Base-by-base conservation (phyloP, 164 flowering plant genomes). In the Piper longum region DNA sequence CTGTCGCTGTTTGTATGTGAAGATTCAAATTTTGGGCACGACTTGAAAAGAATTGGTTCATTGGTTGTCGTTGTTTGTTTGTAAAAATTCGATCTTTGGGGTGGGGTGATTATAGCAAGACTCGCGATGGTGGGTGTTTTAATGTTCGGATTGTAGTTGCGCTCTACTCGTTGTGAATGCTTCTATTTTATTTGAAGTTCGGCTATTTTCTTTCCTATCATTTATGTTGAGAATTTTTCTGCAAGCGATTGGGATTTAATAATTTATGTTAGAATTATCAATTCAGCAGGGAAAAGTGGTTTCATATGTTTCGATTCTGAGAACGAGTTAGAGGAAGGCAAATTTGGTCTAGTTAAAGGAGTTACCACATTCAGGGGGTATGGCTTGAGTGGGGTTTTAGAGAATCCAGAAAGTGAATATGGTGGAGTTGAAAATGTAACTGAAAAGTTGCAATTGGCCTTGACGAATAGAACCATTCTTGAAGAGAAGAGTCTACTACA, bases 281-380 rank as follows among this genome's bases (percentile, higher is more conserved):
- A 18, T 39, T 17, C 18, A 3, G 40, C 76, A 79, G 86, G 80
- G 52, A 67, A 68, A 57, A 71, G 66, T 60, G 74, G 84, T 60
- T 57, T 79, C 67, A 81, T 88, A 68, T 72, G 73, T 62, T 73
- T 85, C 75, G 95, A 79, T 64, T 88, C 89, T 12, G 96, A 85
- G 57, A 73, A 75, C 58, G 95, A 84, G 66, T 74, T 80, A 44
- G 86, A 80, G 67, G 55, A 71, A 62, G 69, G 69, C 39, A 39
- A 42, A 60, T 64, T 59, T 39, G 67, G 39, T 16, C 62, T 41
- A 57, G 61, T 74, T 67, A 72, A 64, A 62, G 71, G 63, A 44
- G 78, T 68, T 60, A 43, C 67, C 43, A 18, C 44, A 11, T 36
- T 26, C 60, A 6, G 41, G 41, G 16, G 41, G 26, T 57, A 7